Percentiles rank a stretch among this genome's conserved stretches.
Evolutionary conservation across 23 red algal genomes (phyloP).

Genomic region (Gracilaria vermiculophylla): DNA sequence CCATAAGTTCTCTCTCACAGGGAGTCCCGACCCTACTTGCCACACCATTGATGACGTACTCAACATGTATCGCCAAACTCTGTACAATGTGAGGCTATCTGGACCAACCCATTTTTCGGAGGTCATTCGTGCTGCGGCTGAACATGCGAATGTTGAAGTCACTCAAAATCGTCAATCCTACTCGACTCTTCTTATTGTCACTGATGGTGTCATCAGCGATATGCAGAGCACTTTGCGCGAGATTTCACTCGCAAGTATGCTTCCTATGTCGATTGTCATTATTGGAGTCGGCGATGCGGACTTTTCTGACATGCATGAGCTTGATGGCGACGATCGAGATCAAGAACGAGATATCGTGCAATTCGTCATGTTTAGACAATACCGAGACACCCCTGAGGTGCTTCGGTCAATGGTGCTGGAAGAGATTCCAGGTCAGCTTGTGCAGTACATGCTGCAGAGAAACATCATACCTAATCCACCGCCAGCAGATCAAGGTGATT

Average conservation of each 20-base stretch:
- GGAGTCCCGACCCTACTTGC: slow-evolving; percentile 49
- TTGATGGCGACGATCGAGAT: slow-evolving; percentile 60
- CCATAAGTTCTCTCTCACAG: slow-evolving; percentile 68
- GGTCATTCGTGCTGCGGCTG: slow-evolving; percentile 55
- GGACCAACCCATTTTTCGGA: slow-evolving; percentile 78
- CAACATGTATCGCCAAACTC: slow-evolving; percentile 65
- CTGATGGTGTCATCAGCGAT: slow-evolving; percentile 86
- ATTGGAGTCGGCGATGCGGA: slow-evolving; percentile 80
- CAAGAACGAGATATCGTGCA: slow-evolving; percentile 76
- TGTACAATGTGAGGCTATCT: slow-evolving; percentile 49
- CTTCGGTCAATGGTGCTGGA: slow-evolving; percentile 56
- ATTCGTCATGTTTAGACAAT: slow-evolving; percentile 73
- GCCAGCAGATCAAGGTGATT: slow-evolving; percentile 25
- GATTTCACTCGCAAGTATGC: slow-evolving; percentile 50
- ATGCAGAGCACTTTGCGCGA: slow-evolving; percentile 62
- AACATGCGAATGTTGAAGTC: slow-evolving; percentile 40
- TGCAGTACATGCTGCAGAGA: slow-evolving; percentile 58
- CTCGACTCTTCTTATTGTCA: slow-evolving; percentile 75
- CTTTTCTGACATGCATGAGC: slow-evolving; percentile 72
- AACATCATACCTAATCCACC: slow-evolving; percentile 47
- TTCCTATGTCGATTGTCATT: slow-evolving; percentile 79
- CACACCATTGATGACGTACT: slow-evolving; percentile 73
- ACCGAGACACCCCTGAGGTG: slow-evolving; percentile 36
- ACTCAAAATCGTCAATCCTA: slow-evolving; percentile 42
- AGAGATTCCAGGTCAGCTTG: slow-evolving; percentile 67